These are phyloP conservation scores for Pseudonectria buxi DNA, from an alignment of 2,329 filamentous ascomycete species.

Conservation along the genomic window DNA sequence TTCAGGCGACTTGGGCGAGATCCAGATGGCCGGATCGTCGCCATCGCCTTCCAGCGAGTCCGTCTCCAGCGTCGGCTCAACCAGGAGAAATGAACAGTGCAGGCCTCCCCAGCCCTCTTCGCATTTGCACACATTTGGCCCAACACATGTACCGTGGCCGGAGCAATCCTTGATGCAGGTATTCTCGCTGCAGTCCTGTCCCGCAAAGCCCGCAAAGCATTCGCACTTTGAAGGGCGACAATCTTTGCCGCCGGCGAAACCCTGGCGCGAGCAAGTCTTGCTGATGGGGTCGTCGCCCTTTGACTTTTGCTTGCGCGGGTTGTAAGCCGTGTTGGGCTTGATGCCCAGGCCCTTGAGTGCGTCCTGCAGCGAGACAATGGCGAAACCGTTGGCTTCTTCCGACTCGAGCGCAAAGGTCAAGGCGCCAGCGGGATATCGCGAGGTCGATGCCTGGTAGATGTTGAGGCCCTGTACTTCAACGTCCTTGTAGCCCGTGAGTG, in stretches of 20 bases:
- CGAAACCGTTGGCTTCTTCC: slow-evolving; percentile 33
- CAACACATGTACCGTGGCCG: slow-evolving; percentile 33
- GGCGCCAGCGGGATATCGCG: slow-evolving; percentile 30
- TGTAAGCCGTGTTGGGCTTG: slow-evolving; percentile 30
- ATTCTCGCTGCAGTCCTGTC: slow-evolving; percentile 27
- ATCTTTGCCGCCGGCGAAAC: slow-evolving; percentile 25
- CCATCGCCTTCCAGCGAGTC: slow-evolving; percentile 38
- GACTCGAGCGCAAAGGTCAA: slow-evolving; percentile 36
- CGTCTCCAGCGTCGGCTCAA: slow-evolving; percentile 36
- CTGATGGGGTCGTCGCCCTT: slow-evolving; percentile 24
- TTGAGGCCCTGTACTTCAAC: slow-evolving; percentile 36
- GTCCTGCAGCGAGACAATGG: slow-evolving; percentile 30
- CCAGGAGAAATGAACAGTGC: slow-evolving; percentile 38
- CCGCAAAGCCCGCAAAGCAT: slow-evolving; percentile 38
- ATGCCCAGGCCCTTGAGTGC: slow-evolving; percentile 28
- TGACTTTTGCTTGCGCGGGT: slow-evolving; percentile 24
- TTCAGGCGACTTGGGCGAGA: slow-evolving; percentile 32
- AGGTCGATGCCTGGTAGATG: slow-evolving; percentile 32
- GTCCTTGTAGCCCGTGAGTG: slow-evolving; percentile 31
- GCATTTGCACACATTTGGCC: slow-evolving; percentile 36
- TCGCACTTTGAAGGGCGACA: slow-evolving; percentile 22
- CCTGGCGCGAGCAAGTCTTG: slow-evolving; percentile 29
- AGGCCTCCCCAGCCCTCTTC: slow-evolving; percentile 37
- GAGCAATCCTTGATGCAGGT: slow-evolving; percentile 36
- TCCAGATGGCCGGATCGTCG: slow-evolving; percentile 43